phyloP scores from a whole-genome alignment of 306 rosid genomes.

The Vicia sativa region DNA sequence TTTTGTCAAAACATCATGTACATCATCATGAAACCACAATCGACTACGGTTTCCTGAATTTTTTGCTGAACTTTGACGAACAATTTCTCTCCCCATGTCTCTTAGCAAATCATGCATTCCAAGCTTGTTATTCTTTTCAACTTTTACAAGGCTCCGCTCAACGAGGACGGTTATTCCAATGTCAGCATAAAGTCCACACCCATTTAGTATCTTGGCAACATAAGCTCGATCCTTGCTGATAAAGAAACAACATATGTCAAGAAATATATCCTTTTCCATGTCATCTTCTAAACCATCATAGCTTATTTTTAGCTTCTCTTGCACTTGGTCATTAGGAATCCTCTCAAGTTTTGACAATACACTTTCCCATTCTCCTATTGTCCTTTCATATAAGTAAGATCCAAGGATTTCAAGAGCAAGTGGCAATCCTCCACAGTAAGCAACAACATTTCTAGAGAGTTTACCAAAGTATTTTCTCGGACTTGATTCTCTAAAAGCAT shows the following conservation, averaged over 20 bases:
- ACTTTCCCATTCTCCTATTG: conserved; percentile 32
- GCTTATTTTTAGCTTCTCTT: neutral
- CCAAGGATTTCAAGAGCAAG: conserved; percentile 47
- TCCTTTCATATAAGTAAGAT: conserved; percentile 36
- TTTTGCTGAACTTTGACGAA: conserved; percentile 4
- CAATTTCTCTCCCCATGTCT: conserved; percentile 10
- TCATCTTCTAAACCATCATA: neutral
- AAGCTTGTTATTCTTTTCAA: no score
- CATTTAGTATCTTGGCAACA: neutral
- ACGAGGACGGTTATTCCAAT: no score
- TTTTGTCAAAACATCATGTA: neutral
- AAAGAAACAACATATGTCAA: neutral
- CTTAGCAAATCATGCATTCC: neutral
- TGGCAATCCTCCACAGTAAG: conserved; percentile 22
- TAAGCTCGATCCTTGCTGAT: neutral
- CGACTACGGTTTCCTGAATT: neutral
- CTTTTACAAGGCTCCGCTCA: no score
- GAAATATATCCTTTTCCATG: neutral
- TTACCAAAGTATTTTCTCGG: conserved; percentile 18
- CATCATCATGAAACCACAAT: neutral
- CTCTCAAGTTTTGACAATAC: conserved; percentile 36
- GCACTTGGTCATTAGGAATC: conserved; percentile 30
- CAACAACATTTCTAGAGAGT: conserved; percentile 28
- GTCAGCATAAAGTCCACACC: no score
- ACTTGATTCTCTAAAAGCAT: conserved; percentile 28